These are phyloP conservation scores for Golubevia pallescens DNA, from an alignment of 1,284 basidiomycete genomes.

Conservation along the genomic window DNA sequence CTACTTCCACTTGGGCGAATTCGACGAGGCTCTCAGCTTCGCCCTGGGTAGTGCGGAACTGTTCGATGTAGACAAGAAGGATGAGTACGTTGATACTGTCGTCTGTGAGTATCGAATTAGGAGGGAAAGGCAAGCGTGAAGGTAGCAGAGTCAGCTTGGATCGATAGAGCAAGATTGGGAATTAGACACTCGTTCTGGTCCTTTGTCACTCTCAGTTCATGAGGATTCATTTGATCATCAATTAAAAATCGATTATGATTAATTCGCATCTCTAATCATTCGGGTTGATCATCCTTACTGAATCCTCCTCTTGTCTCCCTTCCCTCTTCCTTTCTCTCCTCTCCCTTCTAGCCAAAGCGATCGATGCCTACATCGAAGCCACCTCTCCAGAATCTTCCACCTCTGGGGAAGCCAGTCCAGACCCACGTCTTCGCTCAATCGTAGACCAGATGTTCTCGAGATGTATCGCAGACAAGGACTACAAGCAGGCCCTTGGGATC, in stretches of 20 bases:
- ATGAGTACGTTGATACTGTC: constrained; percentile 62
- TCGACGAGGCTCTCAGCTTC: constrained; percentile 59
- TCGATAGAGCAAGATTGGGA: too few relatives aligned
- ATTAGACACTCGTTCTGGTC: too few relatives aligned
- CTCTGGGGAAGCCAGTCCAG: constrained; percentile 18
- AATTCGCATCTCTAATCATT: background rate
- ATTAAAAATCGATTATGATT: background rate
- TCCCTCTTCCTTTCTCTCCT: background rate
- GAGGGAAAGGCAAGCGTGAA: background rate
- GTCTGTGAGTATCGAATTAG: constrained; percentile 22
- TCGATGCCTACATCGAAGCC: constrained; percentile 54
- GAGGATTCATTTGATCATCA: too few relatives aligned
- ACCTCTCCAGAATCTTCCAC: constrained; percentile 8
- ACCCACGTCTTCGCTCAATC: constrained; percentile 40
- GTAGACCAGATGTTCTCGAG: constrained; percentile 62
- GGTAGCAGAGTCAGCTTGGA: background rate
- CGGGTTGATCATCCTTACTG: background rate
- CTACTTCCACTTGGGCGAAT: constrained; percentile 62
- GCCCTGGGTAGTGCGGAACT: constrained; percentile 57
- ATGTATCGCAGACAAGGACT: constrained; percentile 52
- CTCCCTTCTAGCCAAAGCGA: constrained; percentile 44
- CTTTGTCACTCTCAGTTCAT: too few relatives aligned
- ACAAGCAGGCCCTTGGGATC: constrained; percentile 59
- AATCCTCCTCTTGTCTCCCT: background rate
- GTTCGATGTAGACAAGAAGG: constrained; percentile 57